Evolutionary conservation across 176 grass and related monocot species (phyloP).

Genomic region (Poa pratensis): DNA sequence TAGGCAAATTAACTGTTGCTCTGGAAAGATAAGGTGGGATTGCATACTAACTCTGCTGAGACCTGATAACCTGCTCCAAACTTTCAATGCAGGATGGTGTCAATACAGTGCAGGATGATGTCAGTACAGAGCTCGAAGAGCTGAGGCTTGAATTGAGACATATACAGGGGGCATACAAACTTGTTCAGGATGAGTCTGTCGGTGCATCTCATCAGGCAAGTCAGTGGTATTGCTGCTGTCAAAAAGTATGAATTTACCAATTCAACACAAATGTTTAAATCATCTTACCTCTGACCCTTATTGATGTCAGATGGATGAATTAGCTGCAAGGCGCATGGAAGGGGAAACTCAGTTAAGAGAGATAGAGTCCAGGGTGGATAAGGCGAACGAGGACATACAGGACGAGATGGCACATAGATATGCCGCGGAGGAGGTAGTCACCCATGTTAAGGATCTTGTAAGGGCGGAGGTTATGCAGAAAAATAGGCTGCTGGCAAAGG

Average conservation of each 20-base stretch:
- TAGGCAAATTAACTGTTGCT: not conserved
- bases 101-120: slow-evolving; percentile 38
- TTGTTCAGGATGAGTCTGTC: slow-evolving; percentile 43
- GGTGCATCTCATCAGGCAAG: slow-evolving; percentile 51
- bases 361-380: slow-evolving; percentile 48
- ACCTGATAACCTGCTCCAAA: slow-evolving; percentile 7
- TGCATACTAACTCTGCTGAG: not conserved
- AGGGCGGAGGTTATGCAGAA: slow-evolving; percentile 51
- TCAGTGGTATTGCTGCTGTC: slow-evolving; percentile 7
- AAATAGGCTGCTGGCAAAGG: slow-evolving; percentile 44
- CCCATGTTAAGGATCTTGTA: slow-evolving; percentile 41
- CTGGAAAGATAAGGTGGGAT: not conserved
- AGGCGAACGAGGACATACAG: slow-evolving; percentile 39
- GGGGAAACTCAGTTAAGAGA: slow-evolving; percentile 62
- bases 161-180: slow-evolving; percentile 34
- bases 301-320: slow-evolving; percentile 47
- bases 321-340: slow-evolving; percentile 47
- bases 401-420: slow-evolving; percentile 40
- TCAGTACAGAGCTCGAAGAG: slow-evolving; percentile 57
- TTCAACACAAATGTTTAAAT: not conserved
- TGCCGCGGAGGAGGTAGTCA: slow-evolving; percentile 36
- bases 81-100: not conserved
- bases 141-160: slow-evolving; percentile 44
- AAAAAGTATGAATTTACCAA: not conserved
- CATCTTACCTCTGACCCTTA: slow-evolving; percentile 41